Conservation (phyloP, 2,329 filamentous ascomycete genomes). For the Bipolaris zeicola region DNA sequence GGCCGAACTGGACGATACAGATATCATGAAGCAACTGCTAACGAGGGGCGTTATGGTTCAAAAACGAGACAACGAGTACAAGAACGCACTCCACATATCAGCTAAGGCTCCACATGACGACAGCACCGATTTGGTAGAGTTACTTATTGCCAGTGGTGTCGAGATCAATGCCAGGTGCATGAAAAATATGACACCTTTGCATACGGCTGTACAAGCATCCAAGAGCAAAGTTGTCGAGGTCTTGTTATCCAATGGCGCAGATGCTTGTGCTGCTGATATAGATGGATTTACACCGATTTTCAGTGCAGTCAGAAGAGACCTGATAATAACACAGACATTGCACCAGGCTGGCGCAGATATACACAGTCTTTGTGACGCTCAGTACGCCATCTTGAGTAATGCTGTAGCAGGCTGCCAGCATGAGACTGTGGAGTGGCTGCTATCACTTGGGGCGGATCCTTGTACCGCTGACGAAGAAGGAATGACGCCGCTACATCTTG, state of each 20-base stretch:
- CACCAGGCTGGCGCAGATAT: background rate
- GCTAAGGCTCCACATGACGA: background rate
- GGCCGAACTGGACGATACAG: background rate
- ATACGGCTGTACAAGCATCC: background rate
- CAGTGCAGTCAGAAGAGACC: background rate
- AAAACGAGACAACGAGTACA: background rate
- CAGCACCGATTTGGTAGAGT: background rate
- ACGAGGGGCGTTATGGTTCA: background rate
- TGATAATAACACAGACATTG: background rate
- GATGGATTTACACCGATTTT: background rate
- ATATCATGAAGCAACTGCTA: background rate
- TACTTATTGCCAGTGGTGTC: background rate
- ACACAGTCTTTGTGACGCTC: background rate
- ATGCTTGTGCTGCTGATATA: background rate
- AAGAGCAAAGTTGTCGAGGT: background rate
- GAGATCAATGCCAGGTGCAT: background rate
- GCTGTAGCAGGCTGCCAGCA: background rate
- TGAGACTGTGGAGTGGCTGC: no score
- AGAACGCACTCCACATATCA: background rate
- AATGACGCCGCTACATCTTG: no score
- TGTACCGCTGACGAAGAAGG: no score
- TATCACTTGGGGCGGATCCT: no score
- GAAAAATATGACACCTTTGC: background rate
- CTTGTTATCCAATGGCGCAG: background rate
- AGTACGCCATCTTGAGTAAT: background rate